Percentiles rank a stretch among this genome's conserved stretches.
Evolutionary conservation across 2,329 filamentous ascomycete genomes (phyloP).

Genomic region (Fusarium domesticum): DNA sequence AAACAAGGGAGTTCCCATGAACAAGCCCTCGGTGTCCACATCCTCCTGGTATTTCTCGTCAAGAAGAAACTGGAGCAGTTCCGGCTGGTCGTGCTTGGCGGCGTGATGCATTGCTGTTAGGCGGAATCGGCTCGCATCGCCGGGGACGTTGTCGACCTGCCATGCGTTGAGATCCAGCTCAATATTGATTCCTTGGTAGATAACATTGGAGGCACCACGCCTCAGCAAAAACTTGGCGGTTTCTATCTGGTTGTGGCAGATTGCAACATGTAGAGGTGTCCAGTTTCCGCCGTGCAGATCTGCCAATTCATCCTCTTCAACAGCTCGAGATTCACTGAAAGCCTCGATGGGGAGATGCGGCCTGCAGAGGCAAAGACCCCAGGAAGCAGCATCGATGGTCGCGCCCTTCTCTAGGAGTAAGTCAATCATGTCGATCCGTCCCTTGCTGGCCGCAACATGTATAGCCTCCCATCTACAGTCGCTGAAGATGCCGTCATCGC

Average conservation of each 20-base stretch:
- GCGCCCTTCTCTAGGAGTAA: constrained; percentile 25
- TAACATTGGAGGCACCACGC: constrained; percentile 23
- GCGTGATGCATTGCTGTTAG: constrained; percentile 29
- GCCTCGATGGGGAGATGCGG: constrained; percentile 28
- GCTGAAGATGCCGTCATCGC: constrained; percentile 30
- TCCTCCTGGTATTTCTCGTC: constrained; percentile 20
- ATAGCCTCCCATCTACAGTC: constrained; percentile 29
- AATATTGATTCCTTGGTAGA: constrained; percentile 28
- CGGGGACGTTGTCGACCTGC: constrained; percentile 19
- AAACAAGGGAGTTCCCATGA: constrained; percentile 28
- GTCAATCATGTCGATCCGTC: constrained; percentile 28
- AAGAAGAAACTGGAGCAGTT: constrained; percentile 18
- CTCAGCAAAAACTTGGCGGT: constrained; percentile 24
- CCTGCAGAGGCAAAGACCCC: constrained; percentile 28
- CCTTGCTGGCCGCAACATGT: constrained; percentile 28
- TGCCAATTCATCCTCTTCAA: constrained; percentile 28
- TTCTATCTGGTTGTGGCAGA: constrained; percentile 25
- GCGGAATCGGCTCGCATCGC: constrained; percentile 20
- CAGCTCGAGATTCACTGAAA: constrained; percentile 23
- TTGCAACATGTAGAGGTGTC: constrained; percentile 29
- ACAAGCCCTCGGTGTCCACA: constrained; percentile 24
- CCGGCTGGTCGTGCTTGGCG: constrained; percentile 20
- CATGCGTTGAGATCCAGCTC: constrained; percentile 22
- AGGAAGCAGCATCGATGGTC: constrained; percentile 24
- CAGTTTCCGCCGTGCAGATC: constrained; percentile 29